Evolutionary conservation across 495 filamentous ascomycete species (phyloP).

Genomic region (Massariosphaeria phaeospora): DNA sequence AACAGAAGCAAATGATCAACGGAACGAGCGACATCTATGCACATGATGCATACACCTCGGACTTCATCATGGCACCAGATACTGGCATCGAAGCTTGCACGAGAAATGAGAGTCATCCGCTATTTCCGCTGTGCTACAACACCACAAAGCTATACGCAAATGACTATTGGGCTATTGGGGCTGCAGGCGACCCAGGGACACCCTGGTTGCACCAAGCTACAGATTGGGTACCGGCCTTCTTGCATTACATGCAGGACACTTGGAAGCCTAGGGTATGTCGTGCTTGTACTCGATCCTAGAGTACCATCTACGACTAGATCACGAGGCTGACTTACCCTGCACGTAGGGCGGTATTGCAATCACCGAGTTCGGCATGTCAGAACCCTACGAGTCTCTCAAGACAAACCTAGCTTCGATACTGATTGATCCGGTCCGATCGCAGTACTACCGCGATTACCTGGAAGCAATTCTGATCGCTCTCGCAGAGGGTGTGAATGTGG

Average conservation of each 20-base stretch:
- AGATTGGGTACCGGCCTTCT: constrained; percentile 36
- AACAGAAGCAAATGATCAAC: constrained; percentile 33
- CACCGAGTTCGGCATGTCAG: constrained; percentile 36
- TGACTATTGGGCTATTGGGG: constrained; percentile 35
- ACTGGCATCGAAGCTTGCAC: constrained; percentile 33
- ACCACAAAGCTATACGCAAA: constrained; percentile 35
- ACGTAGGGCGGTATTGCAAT: constrained; percentile 17
- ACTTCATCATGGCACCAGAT: constrained; percentile 37
- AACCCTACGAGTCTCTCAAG: constrained; percentile 31
- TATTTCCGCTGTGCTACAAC: constrained; percentile 35
- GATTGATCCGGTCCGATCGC: constrained; percentile 33
- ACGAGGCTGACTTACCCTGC: not conserved
- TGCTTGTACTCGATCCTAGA: too few relatives aligned
- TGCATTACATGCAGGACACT: constrained; percentile 37
- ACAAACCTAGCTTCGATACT: constrained; percentile 29
- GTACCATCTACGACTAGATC: not conserved
- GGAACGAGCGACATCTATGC: constrained; percentile 37
- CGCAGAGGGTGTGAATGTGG: constrained; percentile 36
- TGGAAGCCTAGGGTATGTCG: constrained; percentile 30
- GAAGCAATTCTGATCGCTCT: constrained; percentile 36
- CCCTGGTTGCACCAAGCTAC: constrained; percentile 38
- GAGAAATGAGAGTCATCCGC: constrained; percentile 24
- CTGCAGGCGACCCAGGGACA: constrained; percentile 31
- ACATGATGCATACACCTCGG: constrained; percentile 37
- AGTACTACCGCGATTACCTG: constrained; percentile 37